phyloP scores from a whole-genome alignment of 2,329 filamentous ascomycete genomes.

The Venturia carpophila region DNA sequence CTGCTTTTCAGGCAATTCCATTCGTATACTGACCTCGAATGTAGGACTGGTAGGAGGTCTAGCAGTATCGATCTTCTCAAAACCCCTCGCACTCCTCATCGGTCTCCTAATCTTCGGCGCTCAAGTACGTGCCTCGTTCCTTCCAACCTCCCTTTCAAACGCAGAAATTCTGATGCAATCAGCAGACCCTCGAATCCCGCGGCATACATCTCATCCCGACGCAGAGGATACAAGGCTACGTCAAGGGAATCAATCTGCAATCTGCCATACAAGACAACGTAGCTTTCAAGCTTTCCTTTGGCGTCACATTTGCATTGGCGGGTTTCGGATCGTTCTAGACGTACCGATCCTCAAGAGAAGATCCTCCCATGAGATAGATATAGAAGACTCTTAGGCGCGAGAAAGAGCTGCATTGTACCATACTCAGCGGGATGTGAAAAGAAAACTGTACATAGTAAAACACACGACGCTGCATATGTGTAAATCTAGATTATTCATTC shows the following conservation, averaged over 20 bases:
- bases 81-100: constrained; percentile 58
- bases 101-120: constrained; percentile 56
- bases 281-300: constrained; percentile 62
- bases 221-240: constrained; percentile 41
- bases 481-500: neutral
- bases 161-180: constrained; percentile 1
- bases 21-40: neutral
- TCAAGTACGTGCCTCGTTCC: constrained; percentile 42
- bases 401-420: neutral
- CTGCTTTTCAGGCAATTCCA: neutral
- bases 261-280: constrained; percentile 50
- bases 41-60: constrained; percentile 57
- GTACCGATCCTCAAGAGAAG: neutral
- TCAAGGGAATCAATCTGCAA: constrained; percentile 43
- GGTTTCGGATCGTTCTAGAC: constrained; percentile 52
- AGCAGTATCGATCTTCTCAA: constrained; percentile 61
- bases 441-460: neutral
- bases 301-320: constrained; percentile 63
- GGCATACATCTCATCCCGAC: constrained; percentile 46
- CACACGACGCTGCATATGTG: too few relatives aligned
- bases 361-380: neutral
- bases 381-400: neutral
- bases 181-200: constrained; percentile 42
- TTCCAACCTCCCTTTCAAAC: neutral
- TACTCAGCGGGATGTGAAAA: neutral